These are phyloP conservation scores for Ligustrum vulgare DNA, from an alignment of 257 asterid genomes.

Conservation along the genomic window DNA sequence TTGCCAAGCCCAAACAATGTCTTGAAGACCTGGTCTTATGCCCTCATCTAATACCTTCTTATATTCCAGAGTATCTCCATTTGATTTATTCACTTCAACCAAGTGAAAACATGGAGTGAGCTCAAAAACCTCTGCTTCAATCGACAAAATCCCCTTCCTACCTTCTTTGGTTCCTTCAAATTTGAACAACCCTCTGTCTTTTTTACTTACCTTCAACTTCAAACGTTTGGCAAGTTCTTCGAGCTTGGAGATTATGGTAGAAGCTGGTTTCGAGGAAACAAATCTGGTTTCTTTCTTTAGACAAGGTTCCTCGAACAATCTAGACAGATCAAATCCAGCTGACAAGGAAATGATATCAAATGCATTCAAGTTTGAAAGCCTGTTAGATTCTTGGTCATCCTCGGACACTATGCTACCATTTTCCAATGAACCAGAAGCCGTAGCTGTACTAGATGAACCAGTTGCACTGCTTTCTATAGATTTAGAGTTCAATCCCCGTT, in stretches of 20 bases:
- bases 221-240: conserved; percentile 62
- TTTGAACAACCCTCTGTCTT: conserved; percentile 63
- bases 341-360: conserved; percentile 77
- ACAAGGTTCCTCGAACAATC: conserved; percentile 68
- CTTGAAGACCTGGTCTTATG: conserved; percentile 76
- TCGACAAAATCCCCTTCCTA: conserved; percentile 55
- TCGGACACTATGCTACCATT: conserved; percentile 15
- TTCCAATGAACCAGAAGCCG: conserved; percentile 14
- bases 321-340: conserved; percentile 68
- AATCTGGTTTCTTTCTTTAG: conserved; percentile 60
- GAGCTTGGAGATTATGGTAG: conserved; percentile 62
- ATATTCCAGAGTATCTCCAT: conserved; percentile 79
- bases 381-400: conserved; percentile 27
- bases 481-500: conserved; percentile 41
- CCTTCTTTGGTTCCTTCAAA: conserved; percentile 77
- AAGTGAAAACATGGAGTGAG: conserved; percentile 58
- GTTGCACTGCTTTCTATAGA: conserved; percentile 33
- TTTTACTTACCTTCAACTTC: conserved; percentile 65
- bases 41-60: conserved; percentile 53
- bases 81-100: conserved; percentile 75
- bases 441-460: conserved; percentile 28
- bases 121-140: conserved; percentile 84
- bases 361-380: conserved; percentile 62
- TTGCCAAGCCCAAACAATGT: conserved; percentile 80
- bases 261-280: conserved; percentile 68